Percentiles rank a stretch among this genome's conserved stretches.
Evolutionary conservation across 202 grass and related monocot species (phyloP).

Genomic region (Panicum hallii): DNA sequence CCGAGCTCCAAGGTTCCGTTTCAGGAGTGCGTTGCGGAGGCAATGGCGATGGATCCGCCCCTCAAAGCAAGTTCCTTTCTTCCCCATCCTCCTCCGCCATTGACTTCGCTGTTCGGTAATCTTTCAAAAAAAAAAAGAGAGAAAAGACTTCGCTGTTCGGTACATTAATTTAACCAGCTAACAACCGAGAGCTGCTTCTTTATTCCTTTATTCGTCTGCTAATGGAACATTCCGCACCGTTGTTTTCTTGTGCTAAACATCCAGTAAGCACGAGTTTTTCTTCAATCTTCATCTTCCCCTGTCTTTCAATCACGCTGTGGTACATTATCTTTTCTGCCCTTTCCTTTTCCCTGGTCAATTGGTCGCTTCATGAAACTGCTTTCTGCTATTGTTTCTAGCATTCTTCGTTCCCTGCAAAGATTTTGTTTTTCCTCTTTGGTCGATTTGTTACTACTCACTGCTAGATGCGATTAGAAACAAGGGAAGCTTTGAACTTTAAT

Average conservation of each 20-base stretch:
- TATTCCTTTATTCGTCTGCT: neutral
- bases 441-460: neutral
- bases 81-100: neutral
- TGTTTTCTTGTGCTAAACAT: too few relatives aligned
- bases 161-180: neutral
- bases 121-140: too few relatives aligned
- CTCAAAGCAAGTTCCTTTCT: conserved; percentile 23
- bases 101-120: neutral
- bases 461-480: neutral
- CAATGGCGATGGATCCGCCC: conserved; percentile 37
- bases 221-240: neutral
- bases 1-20: neutral
- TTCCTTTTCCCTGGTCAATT: too few relatives aligned
- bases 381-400: neutral
- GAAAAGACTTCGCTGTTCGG: neutral
- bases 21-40: neutral
- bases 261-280: too few relatives aligned
- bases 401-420: neutral
- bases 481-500: neutral
- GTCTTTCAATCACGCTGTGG: too few relatives aligned
- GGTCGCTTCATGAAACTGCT: too few relatives aligned
- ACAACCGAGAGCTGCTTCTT: neutral
- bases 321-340: too few relatives aligned
- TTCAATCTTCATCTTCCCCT: too few relatives aligned
- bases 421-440: neutral